Evolutionary conservation across 2,329 filamentous ascomycete species (phyloP).

Genomic region (Orbilia javanica): DNA sequence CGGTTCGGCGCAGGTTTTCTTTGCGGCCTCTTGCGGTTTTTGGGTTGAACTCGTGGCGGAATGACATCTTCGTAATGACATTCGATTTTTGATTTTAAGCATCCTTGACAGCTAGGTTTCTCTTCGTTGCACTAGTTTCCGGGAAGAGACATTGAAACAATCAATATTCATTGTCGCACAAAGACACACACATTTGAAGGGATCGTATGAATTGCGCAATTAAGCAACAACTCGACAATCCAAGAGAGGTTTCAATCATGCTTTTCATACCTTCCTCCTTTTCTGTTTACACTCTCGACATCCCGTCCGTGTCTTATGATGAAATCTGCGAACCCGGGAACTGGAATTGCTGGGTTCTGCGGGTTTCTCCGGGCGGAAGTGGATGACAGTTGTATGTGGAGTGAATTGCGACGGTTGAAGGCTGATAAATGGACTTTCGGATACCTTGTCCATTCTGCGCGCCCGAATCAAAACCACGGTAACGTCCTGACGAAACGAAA

Average conservation of each 20-base stretch:
- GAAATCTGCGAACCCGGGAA: constrained; percentile 43
- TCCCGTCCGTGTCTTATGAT: constrained; percentile 52
- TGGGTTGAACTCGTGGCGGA: constrained; percentile 47
- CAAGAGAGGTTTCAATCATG: background rate
- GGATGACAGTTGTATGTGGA: constrained; percentile 37
- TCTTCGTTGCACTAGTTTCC: constrained; percentile 50
- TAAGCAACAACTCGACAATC: too few relatives aligned
- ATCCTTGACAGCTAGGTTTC: constrained; percentile 51
- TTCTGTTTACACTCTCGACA: constrained; percentile 55
- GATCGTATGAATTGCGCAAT: background rate
- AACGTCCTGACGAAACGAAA: background rate
- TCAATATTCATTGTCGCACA: constrained; percentile 11
- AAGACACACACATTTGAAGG: too few relatives aligned
- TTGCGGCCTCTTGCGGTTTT: constrained; percentile 51
- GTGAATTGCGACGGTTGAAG: constrained; percentile 36
- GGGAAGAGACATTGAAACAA: constrained; percentile 1
- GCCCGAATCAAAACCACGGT: constrained; percentile 1
- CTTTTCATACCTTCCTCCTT: constrained; percentile 47
- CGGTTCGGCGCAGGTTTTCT: constrained; percentile 43
- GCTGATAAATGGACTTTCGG: constrained; percentile 43
- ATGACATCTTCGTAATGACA: constrained; percentile 52
- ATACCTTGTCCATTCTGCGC: constrained; percentile 33
- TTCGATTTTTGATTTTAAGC: constrained; percentile 37
- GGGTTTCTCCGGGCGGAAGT: constrained; percentile 49
- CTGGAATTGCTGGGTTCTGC: constrained; percentile 23